phyloP scores from a whole-genome alignment of 2,329 filamentous ascomycete species.

The Rutstroemia sp. region DNA sequence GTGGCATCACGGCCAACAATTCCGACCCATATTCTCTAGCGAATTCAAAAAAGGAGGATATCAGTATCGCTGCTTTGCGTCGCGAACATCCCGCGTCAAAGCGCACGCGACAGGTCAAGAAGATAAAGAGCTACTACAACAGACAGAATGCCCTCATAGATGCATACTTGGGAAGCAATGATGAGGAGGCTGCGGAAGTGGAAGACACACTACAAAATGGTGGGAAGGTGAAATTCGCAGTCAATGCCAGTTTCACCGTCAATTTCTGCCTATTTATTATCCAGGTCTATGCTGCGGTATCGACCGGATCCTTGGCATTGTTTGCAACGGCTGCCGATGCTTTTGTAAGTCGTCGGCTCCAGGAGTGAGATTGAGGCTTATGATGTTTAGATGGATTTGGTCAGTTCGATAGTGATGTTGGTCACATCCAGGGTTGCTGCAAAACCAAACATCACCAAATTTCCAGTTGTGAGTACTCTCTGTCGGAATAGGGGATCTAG shows the following conservation, averaged over 20 bases:
- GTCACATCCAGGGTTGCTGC: constrained; percentile 85
- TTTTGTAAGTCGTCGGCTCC: constrained; percentile 34
- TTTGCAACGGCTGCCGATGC: constrained; percentile 98
- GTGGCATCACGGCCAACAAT: background rate
- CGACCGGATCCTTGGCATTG: constrained; percentile 84
- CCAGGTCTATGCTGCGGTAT: constrained; percentile 82
- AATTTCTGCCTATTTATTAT: constrained; percentile 73
- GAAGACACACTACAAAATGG: constrained; percentile 36
- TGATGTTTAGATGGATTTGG: constrained; percentile 52
- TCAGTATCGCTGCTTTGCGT: constrained; percentile 38
- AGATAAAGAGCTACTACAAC: constrained; percentile 41
- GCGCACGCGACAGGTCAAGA: constrained; percentile 25
- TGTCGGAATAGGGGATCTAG: background rate
- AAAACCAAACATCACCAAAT: constrained; percentile 37
- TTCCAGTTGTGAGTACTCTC: constrained; percentile 3
- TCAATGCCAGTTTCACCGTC: constrained; percentile 64
- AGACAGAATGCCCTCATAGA: constrained; percentile 43
- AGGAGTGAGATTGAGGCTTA: background rate
- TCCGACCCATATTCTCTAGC: constrained; percentile 32
- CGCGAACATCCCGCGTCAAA: constrained; percentile 40
- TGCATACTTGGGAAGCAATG: constrained; percentile 46
- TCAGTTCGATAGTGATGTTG: constrained; percentile 74
- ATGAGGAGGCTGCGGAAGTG: constrained; percentile 45
- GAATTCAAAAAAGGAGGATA: constrained; percentile 26
- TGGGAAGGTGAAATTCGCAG: constrained; percentile 31